These are phyloP conservation scores for Phytophthora crassamura DNA, from an alignment of 352 stramenopile species.

Conservation along the genomic window DNA sequence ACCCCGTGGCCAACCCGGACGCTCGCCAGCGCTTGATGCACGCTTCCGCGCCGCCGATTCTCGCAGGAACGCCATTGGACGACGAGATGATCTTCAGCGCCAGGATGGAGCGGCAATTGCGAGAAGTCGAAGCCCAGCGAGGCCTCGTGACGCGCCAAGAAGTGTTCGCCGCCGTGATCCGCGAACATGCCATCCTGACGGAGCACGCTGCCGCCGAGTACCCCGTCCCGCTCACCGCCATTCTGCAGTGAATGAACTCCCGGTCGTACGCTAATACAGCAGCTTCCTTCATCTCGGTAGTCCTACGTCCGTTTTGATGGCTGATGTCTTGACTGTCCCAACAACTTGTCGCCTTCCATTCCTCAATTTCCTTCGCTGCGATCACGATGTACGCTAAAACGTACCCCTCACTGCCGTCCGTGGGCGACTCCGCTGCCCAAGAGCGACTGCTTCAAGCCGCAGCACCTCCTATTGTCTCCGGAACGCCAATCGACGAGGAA, in stretches of 20 bases:
- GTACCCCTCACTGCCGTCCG: neutral
- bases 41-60: constrained; percentile 8
- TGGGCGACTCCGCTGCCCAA: neutral
- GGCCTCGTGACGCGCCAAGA: constrained; percentile 8
- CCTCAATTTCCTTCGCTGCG: constrained; percentile 2
- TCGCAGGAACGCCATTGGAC: constrained; percentile 10
- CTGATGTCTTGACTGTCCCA: neutral
- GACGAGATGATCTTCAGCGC: constrained; percentile 12
- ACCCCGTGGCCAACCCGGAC: constrained; percentile 4
- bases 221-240: constrained; percentile 5
- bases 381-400: neutral
- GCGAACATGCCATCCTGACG: constrained; percentile 7
- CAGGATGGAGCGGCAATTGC: constrained; percentile 18
- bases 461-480: neutral
- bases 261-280: neutral
- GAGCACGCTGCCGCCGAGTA: constrained; percentile 14
- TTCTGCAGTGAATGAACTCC: neutral
- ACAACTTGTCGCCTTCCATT: neutral
- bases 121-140: constrained; percentile 15
- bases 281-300: neutral
- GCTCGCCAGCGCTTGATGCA: constrained; percentile 19
- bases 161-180: constrained; percentile 14
- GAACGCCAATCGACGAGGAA: neutral
- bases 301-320: too few species aligned
- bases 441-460: neutral